A percentile compares a stretch with the other conserved stretches of the same genome.
Conservation (phyloP, 768 basidiomycete species). For the Amyloporia xantha region DNA sequence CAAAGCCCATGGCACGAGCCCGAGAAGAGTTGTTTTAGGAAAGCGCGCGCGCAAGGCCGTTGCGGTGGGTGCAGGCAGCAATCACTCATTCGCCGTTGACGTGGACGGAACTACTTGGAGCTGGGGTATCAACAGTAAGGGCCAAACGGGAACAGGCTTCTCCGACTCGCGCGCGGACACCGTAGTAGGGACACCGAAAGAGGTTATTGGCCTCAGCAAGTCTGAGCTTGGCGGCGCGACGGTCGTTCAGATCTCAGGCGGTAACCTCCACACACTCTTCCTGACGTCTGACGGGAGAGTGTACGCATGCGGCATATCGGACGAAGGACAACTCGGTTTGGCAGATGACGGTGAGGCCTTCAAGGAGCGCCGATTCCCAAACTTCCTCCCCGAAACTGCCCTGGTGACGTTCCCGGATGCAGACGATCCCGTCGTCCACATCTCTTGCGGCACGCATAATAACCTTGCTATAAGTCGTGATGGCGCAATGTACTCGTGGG, state of each 20-base stretch:
- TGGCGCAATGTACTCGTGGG: constrained; percentile 69
- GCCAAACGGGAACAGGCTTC: constrained; percentile 32
- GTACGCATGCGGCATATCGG: constrained; percentile 75
- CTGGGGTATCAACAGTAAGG: constrained; percentile 41
- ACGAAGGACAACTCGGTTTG: constrained; percentile 76
- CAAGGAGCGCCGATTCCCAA: constrained; percentile 27
- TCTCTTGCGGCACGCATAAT: constrained; percentile 58
- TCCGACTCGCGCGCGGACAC: not conserved
- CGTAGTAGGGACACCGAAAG: constrained; percentile 49
- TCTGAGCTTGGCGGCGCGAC: constrained; percentile 42
- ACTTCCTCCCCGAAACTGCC: constrained; percentile 55
- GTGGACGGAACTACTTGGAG: constrained; percentile 36
- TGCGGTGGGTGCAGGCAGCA: constrained; percentile 34
- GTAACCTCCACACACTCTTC: constrained; percentile 85
- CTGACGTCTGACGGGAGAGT: constrained; percentile 75
- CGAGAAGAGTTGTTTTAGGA: constrained; percentile 34
- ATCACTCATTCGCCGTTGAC: constrained; percentile 42
- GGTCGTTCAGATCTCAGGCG: constrained; percentile 73
- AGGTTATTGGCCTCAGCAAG: constrained; percentile 50
- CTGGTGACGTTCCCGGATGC: constrained; percentile 53
- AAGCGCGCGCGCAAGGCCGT: constrained; percentile 26
- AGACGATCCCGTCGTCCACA: constrained; percentile 49
- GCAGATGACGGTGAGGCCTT: constrained; percentile 58
- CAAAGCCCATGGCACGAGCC: constrained; percentile 32
- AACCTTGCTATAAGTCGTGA: constrained; percentile 57